Evolutionary conservation across 192 early-diverging fungal genomes (phyloP), one percentile per base, ranked within the genome.

Genomic region (Rhizoclosmatium sp.): DNA sequence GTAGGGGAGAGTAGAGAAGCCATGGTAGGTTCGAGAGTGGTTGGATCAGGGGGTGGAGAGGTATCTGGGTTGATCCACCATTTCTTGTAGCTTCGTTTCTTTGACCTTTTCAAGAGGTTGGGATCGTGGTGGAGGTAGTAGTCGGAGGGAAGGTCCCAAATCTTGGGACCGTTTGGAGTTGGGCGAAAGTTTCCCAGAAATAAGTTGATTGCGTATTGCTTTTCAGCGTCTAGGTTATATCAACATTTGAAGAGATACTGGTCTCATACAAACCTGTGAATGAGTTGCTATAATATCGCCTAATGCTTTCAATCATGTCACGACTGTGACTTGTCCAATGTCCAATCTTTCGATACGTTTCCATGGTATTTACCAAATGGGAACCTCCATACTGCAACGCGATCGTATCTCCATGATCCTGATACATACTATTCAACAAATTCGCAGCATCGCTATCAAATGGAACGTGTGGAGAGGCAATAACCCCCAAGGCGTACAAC

Each of bases 351-450:
- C 96, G 89, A 81, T 99, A 99, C 0, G 98, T 96, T 80, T 97
- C 95, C 88, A 99, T 96, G 2, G 97, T 98, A 80, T 98, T 99
- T 23, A 99, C 98, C 49, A 99, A 85, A 84, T 97, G 95, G 21
- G 96, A 98, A 14, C 98, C 98, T 69, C 98, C 97, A 80, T 99
- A 99, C 84, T 91, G 86, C 48, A 89, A 58, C 21, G 87, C 87
- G 67, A 99, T 98, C 3, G 98, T 98, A 76, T 99, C 96, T 41
- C 98, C 98, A 81, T 98, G 93, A 66, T 96, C 95, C 69, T 98
- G 96, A 82, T 98, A 99, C 95, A 99, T 96, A 70, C 94, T 95
- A 51, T 95, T 98, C 47, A 99, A 90, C 54, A 98, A 91, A 79
- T 96, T 95, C 3, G 94, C 90, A 0, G 93, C 95, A 81, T 99